A percentile compares a stretch with the other conserved stretches of the same genome.
Evolutionary conservation across 352 stramenopile species (phyloP).

Genomic region (Phytophthora nicotianae): DNA sequence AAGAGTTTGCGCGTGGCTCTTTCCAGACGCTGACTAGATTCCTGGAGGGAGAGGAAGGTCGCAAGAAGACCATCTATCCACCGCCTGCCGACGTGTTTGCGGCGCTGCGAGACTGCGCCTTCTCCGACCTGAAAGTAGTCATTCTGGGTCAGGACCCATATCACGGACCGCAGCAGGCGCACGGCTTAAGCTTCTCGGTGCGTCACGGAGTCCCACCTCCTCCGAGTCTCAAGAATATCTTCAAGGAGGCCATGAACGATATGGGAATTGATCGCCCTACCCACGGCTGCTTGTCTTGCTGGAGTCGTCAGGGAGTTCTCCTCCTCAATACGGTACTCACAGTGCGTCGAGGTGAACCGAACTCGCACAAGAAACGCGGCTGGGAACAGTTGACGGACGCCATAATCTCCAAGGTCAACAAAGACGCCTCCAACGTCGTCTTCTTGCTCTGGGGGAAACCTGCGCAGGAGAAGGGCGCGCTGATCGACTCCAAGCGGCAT

Average conservation of each 20-base stretch:
- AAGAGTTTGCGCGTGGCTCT: conserved; percentile 50
- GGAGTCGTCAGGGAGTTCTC: conserved; percentile 96
- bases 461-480: conserved; percentile 83
- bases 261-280: conserved; percentile 70
- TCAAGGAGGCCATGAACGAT: conserved; percentile 94
- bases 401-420: conserved; percentile 89
- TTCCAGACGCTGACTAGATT: conserved; percentile 57
- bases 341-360: conserved; percentile 90
- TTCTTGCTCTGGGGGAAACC: conserved; percentile 99
- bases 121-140: conserved; percentile 91
- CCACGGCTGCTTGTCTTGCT: conserved; percentile 93
- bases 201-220: conserved; percentile 87
- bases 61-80: conserved; percentile 88
- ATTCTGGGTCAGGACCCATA: conserved; percentile 95
- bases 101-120: conserved; percentile 87
- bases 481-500: conserved; percentile 86
- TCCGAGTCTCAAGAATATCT: conserved; percentile 98
- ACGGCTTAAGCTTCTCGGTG: conserved; percentile 93
- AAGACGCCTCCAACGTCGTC: conserved; percentile 88
- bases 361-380: conserved; percentile 96
- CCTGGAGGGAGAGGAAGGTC: conserved; percentile 54
- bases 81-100: conserved; percentile 88
- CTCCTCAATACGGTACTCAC: conserved; percentile 98
- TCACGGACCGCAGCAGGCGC: conserved; percentile 85
- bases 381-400: conserved; percentile 98